A percentile compares a stretch with the other conserved stretches of the same genome.
Evolutionary conservation across 2,329 filamentous ascomycete genomes (phyloP).

Genomic region (Aspergillus jensenii): DNA sequence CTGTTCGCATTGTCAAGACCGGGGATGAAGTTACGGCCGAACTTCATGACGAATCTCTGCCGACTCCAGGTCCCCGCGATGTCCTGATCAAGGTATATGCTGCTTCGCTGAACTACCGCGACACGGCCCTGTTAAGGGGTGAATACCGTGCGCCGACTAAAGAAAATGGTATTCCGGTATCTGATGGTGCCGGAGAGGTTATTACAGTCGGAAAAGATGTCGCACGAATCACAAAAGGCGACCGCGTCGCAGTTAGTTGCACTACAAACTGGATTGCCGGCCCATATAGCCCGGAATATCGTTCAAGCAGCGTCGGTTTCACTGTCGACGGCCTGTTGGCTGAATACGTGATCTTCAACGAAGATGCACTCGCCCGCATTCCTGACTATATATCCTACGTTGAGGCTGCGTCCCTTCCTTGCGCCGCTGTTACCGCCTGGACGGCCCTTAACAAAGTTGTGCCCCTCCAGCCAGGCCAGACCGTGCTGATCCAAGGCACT

Average conservation of each 20-base stretch:
- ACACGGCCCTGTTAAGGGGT: neutral
- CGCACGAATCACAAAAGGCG: neutral
- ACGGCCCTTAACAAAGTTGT: constrained; percentile 6
- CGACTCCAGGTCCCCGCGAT: neutral
- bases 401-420: constrained; percentile 13
- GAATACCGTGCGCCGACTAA: neutral
- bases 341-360: constrained; percentile 8
- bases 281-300: neutral
- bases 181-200: constrained; percentile 1
- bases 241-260: neutral
- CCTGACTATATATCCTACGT: constrained; percentile 10
- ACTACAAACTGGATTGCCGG: neutral
- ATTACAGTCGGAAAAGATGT: neutral
- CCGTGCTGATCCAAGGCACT: constrained; percentile 11
- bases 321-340: constrained; percentile 4
- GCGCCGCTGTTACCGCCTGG: constrained; percentile 13
- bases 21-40: neutral
- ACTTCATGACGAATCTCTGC: neutral
- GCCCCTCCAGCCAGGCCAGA: constrained; percentile 4
- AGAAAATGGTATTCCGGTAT: neutral
- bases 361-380: constrained; percentile 1
- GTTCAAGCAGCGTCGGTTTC: neutral
- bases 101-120: constrained; percentile 5
- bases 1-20: neutral
- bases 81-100: constrained; percentile 2